Evolutionary conservation across 208 protist species (phyloP), one percentile per base, ranked within the genome.

Genomic region (Trypanosoma avium): DNA sequence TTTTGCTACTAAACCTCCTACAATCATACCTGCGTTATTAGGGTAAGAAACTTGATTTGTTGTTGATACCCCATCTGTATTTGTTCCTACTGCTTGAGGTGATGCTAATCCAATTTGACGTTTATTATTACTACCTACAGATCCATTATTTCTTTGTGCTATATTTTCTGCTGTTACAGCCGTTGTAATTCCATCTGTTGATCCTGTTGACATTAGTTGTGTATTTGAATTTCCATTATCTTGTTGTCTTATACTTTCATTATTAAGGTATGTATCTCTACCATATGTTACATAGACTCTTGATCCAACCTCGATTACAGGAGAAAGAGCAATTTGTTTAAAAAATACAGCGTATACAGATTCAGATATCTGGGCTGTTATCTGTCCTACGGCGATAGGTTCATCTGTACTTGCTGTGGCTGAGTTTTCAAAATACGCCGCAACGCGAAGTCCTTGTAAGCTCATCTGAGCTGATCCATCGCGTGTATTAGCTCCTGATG

Each of bases 341-440:
- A 86, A 64, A 22, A 83, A 75, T 0, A 94, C 88, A 8, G 88
- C 88, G 17, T 89, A 83, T n/a, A 88, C 82, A 2, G 65, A 64
- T 30, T 80, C 79, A 9, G 83, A 86, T 30, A 94, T 74, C 54
- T 92, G 88, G 2, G 88, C 77, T 4, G 86, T 80, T 24, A 94
- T 77, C 47, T 80, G 79, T n/a, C 88, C 88, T 38, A 91, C 70
- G 10, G 85, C 81, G 62, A 94, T 84, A 72, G 81, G 82, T 49
- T 82, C 81, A 30, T 86, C 85, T 49, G 81, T 82, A 48, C 75
- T 81, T 12, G 81, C 86, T 49, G 77, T 75, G 8, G 66, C 60
- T 0, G 82, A 79, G 46, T 81, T 57, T 17, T 68, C 56, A 29
- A 71, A 69, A 35, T 82, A 81, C 13, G 80, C 82, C 3, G 79